Evolutionary conservation across 1,284 basidiomycete genomes (phyloP).

Genomic region (Peniophora sp.): DNA sequence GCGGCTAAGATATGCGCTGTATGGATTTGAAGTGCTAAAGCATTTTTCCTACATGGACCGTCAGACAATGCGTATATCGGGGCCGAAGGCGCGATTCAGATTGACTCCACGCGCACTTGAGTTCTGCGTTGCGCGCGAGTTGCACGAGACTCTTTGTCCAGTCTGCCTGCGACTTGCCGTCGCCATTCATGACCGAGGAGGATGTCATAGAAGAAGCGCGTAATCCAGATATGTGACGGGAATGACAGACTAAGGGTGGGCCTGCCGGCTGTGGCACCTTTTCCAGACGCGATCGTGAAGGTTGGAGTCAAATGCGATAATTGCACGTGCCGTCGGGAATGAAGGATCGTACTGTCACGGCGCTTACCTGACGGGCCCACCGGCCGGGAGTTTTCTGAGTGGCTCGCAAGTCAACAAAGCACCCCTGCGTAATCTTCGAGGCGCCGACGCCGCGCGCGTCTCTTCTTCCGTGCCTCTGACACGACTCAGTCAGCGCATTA

Average conservation of each 20-base stretch:
- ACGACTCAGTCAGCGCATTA: too few relatives aligned
- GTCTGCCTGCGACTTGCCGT: conserved; percentile 64
- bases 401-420: too few relatives aligned
- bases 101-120: conserved; percentile 46
- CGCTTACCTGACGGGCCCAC: too few relatives aligned
- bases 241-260: background rate
- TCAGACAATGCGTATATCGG: background rate
- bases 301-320: background rate
- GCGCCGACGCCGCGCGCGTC: too few relatives aligned
- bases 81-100: background rate
- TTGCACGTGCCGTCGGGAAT: too few relatives aligned
- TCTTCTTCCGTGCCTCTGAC: too few relatives aligned
- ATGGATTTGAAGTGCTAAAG: conserved; percentile 69
- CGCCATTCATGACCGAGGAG: conserved; percentile 4
- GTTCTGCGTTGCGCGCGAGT: conserved; percentile 72
- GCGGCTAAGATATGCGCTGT: conserved; percentile 81
- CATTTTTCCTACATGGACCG: conserved; percentile 54
- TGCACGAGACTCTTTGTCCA: conserved; percentile 80
- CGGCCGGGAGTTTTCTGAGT: too few relatives aligned
- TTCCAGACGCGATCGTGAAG: background rate
- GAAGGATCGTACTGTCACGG: too few relatives aligned
- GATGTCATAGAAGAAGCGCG: background rate
- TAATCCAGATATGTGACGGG: background rate
- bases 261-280: too few relatives aligned
- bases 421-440: too few relatives aligned